Conservation (phyloP, 768 basidiomycete genomes). For the Pleurotus djamor region DNA sequence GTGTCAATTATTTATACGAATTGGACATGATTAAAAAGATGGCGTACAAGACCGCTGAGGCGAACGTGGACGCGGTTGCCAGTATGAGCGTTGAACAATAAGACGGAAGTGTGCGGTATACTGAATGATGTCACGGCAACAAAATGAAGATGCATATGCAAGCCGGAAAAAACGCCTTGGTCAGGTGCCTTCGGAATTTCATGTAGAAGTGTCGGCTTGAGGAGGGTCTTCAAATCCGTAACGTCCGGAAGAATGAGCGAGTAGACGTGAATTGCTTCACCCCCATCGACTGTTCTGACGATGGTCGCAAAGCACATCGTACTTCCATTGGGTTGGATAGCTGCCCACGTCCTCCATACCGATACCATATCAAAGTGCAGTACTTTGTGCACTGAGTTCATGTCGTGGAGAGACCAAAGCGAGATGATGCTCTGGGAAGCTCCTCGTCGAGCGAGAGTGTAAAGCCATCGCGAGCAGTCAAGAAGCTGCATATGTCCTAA, state of each 20-base stretch:
- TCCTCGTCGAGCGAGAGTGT: slow-evolving; percentile 30
- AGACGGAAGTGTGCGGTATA: slow-evolving; percentile 18
- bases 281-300: background rate
- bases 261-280: slow-evolving; percentile 17
- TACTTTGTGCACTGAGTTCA: slow-evolving; percentile 12
- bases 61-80: slow-evolving; percentile 8
- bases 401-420: slow-evolving; percentile 39
- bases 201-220: slow-evolving; percentile 8
- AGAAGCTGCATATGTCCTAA: slow-evolving; percentile 46
- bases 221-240: slow-evolving; percentile 7
- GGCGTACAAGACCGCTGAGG: background rate
- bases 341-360: slow-evolving; percentile 29
- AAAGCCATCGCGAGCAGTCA: slow-evolving; percentile 43
- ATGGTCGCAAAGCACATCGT: slow-evolving; percentile 16
- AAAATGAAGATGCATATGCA: slow-evolving; percentile 20
- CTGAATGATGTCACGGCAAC: slow-evolving; percentile 22
- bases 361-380: slow-evolving; percentile 3
- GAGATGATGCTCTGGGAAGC: slow-evolving; percentile 24
- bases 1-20: background rate
- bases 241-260: slow-evolving; percentile 14
- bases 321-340: slow-evolving; percentile 20
- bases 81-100: slow-evolving; percentile 27
- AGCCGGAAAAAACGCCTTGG: slow-evolving; percentile 20
- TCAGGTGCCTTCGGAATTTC: slow-evolving; percentile 10
- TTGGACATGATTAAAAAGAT: no score